Percentiles rank a stretch among this genome's conserved stretches.
phyloP scores from a whole-genome alignment of 1,284 basidiomycete species.

The Vanrija humicola region DNA sequence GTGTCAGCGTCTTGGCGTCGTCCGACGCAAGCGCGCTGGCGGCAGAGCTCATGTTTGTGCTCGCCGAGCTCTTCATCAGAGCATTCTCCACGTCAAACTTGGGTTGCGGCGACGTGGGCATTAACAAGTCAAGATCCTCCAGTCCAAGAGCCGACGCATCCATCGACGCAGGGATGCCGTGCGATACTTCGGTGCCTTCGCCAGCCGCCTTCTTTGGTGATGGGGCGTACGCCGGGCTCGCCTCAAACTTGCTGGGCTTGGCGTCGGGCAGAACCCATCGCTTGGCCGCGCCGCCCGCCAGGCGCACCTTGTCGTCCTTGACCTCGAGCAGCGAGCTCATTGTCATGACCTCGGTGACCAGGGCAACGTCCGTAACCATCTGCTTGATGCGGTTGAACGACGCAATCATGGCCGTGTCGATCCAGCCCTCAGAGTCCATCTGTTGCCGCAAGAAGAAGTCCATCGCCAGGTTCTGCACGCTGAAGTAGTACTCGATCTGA shows the following conservation, averaged over 20 bases:
- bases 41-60: constrained; percentile 15
- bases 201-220: constrained; percentile 16
- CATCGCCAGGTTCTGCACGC: constrained; percentile 75
- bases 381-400: constrained; percentile 79
- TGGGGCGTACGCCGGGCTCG: background rate
- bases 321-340: constrained; percentile 70
- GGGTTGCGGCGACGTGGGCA: constrained; percentile 9
- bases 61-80: constrained; percentile 32
- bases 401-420: constrained; percentile 71
- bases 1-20: constrained; percentile 22
- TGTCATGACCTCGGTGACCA: constrained; percentile 68
- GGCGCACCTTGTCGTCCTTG: constrained; percentile 61
- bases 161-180: constrained; percentile 10
- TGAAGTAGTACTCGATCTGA: constrained; percentile 82
- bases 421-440: constrained; percentile 90
- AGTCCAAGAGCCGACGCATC: constrained; percentile 11
- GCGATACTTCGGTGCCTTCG: constrained; percentile 17
- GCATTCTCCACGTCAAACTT: constrained; percentile 38
- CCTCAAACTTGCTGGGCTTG: constrained; percentile 26
- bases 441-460: constrained; percentile 77
- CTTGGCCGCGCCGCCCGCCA: constrained; percentile 59
- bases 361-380: constrained; percentile 61
- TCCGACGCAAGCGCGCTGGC: constrained; percentile 23
- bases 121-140: constrained; percentile 7
- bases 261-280: constrained; percentile 71